These are phyloP conservation scores for Calonectria hawksworthii DNA, from an alignment of 2,329 filamentous ascomycete species.

Conservation along the genomic window DNA sequence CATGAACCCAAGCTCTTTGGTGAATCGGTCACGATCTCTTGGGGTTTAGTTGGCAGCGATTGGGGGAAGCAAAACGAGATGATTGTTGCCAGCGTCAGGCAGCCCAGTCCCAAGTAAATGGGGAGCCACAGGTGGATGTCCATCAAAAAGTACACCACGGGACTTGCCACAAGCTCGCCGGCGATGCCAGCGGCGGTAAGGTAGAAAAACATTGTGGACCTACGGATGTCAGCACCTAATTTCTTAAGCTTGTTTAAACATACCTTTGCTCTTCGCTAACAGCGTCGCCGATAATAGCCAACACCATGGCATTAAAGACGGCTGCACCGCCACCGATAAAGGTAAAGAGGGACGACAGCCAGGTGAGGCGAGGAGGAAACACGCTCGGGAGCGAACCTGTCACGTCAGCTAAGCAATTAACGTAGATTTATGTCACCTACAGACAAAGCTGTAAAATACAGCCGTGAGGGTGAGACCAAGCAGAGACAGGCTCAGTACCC, in stretches of 20 bases:
- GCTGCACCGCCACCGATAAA: constrained; percentile 1
- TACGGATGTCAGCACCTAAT: neutral
- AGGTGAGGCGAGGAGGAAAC: neutral
- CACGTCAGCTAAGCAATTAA: neutral
- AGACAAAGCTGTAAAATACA: neutral
- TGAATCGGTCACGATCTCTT: neutral
- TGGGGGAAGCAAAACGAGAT: neutral
- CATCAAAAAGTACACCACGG: neutral
- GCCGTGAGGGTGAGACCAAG: neutral
- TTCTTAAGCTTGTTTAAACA: neutral
- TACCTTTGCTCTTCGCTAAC: constrained; percentile 3
- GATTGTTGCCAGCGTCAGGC: neutral
- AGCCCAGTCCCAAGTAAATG: neutral
- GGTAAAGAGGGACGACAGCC: neutral
- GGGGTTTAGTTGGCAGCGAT: no score
- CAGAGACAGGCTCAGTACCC: neutral
- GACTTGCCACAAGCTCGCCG: neutral
- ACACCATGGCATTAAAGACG: neutral
- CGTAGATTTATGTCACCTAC: neutral
- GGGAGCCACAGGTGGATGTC: neutral
- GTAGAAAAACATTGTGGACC: constrained; percentile 1
- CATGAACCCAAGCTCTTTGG: neutral
- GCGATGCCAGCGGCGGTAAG: neutral
- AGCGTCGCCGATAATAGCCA: neutral
- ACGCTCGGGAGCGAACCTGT: neutral